Base-by-base conservation (phyloP, 495 filamentous ascomycete species). In the Achaetomiella virescens region DNA sequence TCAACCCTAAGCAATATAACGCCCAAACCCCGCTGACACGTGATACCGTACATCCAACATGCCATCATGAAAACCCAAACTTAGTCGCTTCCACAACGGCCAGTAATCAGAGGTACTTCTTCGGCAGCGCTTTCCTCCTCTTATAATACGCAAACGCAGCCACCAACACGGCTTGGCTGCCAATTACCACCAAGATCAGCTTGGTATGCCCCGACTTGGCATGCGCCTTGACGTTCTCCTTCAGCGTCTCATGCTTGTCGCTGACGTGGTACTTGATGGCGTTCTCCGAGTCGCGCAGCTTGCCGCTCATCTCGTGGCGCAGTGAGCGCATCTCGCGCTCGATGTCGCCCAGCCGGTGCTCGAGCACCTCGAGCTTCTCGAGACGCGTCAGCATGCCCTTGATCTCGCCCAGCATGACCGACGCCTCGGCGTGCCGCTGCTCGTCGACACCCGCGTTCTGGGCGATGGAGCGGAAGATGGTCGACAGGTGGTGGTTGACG, bases 61-160 rank as follows among this genome's bases (percentile, higher is more conserved):
- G 31, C 52, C 59, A 31, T 58, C 45, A 51, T 54, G 38, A 51
- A 44, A 50, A 53, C 20, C 42, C 43, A 40, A 48, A 14, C 45
- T 25, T 11, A 9, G 17, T 44, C 15, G 12, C 8, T 27, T 46
- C 14, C 4, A 36, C n/a, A 20, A 37, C 2, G 0, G 11, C n/a
- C n/a, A 43, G 18, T 25, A 4, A 29, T 60, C 62, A 98, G 61
- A 98, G 72, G 70, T 90, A 98, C 70, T 98, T 98, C 83, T 97
- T 97, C 31, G 91, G 89, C 65, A 80, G 78, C 57, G 79, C 81
- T 71, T 87, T 85, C 60, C 85, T 82, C 57, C 84, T 77, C 78
- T 96, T 96, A 72, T 97, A 96, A 43, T 85, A 65, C 20, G 91
- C 64, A 69, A 91, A 98, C 17, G 75, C 80, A 8, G 65, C 82